Conservation (phyloP, 176 grass and related monocot species). For the Rhipidocladum racemiflorum region DNA sequence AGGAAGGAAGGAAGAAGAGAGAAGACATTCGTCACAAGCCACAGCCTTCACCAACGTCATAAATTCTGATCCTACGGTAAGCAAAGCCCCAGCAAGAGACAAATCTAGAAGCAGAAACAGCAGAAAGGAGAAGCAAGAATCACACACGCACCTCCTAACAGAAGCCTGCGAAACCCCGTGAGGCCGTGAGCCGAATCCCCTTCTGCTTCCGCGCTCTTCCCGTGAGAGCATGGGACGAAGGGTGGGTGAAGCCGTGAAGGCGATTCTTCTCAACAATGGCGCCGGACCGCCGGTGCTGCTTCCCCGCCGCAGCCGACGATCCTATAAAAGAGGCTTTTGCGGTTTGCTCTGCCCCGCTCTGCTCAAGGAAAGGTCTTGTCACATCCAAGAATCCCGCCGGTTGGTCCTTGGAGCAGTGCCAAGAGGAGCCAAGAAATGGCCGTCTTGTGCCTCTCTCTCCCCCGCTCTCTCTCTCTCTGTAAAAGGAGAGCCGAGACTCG, state of each 20-base stretch:
- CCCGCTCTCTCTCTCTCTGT: neutral
- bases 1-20: neutral
- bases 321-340: neutral
- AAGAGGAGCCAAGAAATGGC: slow-evolving; percentile 7
- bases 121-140: neutral
- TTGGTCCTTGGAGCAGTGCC: slow-evolving; percentile 25
- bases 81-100: neutral
- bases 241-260: neutral
- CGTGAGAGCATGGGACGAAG: slow-evolving; percentile 3
- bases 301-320: slow-evolving; percentile 11
- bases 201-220: neutral
- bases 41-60: neutral
- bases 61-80: neutral
- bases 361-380: slow-evolving; percentile 1
- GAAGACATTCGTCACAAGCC: neutral
- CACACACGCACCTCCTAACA: neutral
- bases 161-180: neutral
- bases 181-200: neutral
- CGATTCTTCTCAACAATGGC: neutral
- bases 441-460: neutral
- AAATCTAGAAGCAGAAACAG: neutral
- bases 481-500: neutral
- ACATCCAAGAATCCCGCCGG: slow-evolving; percentile 23
- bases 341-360: neutral
- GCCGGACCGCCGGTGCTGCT: neutral